These are phyloP conservation scores for Kwoniella bestiolae DNA, from an alignment of 768 basidiomycete genomes.

Conservation along the genomic window DNA sequence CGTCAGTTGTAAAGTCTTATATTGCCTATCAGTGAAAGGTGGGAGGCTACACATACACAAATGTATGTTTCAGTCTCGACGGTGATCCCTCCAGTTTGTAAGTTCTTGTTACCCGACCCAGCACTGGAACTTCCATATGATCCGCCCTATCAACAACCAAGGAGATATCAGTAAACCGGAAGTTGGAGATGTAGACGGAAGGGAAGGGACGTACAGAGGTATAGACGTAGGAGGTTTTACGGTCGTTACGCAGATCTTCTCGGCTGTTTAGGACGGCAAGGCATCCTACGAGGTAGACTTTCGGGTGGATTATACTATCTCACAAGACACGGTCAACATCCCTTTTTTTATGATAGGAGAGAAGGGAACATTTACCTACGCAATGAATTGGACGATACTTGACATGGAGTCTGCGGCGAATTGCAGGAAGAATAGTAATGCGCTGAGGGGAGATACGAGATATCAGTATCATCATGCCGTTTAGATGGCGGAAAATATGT, in stretches of 20 bases:
- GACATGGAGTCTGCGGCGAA: conserved; percentile 22
- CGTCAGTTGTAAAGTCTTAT: not conserved
- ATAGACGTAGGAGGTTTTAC: conserved; percentile 11
- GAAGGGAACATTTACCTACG: conserved; percentile 2
- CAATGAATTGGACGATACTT: conserved; percentile 27
- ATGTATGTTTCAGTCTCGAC: conserved; percentile 19
- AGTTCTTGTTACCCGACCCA: not conserved
- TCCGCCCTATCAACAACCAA: not conserved
- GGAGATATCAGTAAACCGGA: not conserved
- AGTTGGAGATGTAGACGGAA: not conserved
- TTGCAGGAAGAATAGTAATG: conserved; percentile 22
- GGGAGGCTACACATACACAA: conserved; percentile 5
- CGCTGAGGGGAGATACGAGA: not conserved
- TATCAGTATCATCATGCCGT: not conserved
- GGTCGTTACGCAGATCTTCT: conserved; percentile 11
- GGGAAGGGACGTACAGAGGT: conserved; percentile 9
- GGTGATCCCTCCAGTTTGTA: conserved; percentile 10
- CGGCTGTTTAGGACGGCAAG: conserved; percentile 15
- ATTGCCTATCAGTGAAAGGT: not conserved
- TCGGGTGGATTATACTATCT: conserved; percentile 22
- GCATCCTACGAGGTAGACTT: conserved; percentile 22
- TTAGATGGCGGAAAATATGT: not conserved
- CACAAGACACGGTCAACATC: not conserved
- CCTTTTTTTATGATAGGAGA: too few species aligned
- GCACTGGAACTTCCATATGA: conserved; percentile 10